These are phyloP conservation scores for Lodderomyces pseudojiufengensis DNA, from an alignment of 1,139 yeast genomes.

Conservation along the genomic window DNA sequence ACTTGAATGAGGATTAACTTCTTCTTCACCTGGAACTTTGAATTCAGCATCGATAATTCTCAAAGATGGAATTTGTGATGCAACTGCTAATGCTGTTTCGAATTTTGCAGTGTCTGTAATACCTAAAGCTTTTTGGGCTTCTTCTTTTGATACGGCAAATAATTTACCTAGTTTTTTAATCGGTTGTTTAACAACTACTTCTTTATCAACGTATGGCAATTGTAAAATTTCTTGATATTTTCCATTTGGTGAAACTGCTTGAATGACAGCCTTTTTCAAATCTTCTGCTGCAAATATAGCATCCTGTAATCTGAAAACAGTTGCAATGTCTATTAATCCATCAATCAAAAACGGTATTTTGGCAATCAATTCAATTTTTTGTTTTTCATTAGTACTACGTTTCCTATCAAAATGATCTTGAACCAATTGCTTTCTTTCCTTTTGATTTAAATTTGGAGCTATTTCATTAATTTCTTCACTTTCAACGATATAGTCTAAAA, in stretches of 20 bases:
- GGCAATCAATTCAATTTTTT: slow-evolving; percentile 56
- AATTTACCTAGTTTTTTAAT: slow-evolving; percentile 66
- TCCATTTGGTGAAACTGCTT: slow-evolving; percentile 65
- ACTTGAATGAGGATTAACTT: slow-evolving; percentile 69
- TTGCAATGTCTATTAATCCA: slow-evolving; percentile 78
- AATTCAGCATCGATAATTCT: slow-evolving; percentile 70
- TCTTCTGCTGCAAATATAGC: slow-evolving; percentile 60
- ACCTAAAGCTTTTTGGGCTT: slow-evolving; percentile 56
- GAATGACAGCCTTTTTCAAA: slow-evolving; percentile 68
- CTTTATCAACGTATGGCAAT: slow-evolving; percentile 65
- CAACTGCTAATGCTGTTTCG: slow-evolving; percentile 53
- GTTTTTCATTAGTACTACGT: slow-evolving; percentile 29
- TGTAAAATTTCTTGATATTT: slow-evolving; percentile 68
- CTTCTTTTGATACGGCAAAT: slow-evolving; percentile 52
- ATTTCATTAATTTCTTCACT: slow-evolving; percentile 58
- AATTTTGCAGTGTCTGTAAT: slow-evolving; percentile 45
- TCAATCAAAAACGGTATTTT: slow-evolving; percentile 62
- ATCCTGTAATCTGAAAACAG: slow-evolving; percentile 71
- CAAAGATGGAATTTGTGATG: slow-evolving; percentile 64
- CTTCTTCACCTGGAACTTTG: slow-evolving; percentile 81
- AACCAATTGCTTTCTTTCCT: slow-evolving; percentile 50
- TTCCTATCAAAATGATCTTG: slow-evolving; percentile 56
- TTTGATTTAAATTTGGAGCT: slow-evolving; percentile 36
- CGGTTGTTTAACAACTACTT: slow-evolving; percentile 39
- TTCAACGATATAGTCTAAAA: slow-evolving; percentile 60